phyloP scores from a whole-genome alignment of 2,329 filamentous ascomycete genomes.

The Ophiostoma angusticollis region DNA sequence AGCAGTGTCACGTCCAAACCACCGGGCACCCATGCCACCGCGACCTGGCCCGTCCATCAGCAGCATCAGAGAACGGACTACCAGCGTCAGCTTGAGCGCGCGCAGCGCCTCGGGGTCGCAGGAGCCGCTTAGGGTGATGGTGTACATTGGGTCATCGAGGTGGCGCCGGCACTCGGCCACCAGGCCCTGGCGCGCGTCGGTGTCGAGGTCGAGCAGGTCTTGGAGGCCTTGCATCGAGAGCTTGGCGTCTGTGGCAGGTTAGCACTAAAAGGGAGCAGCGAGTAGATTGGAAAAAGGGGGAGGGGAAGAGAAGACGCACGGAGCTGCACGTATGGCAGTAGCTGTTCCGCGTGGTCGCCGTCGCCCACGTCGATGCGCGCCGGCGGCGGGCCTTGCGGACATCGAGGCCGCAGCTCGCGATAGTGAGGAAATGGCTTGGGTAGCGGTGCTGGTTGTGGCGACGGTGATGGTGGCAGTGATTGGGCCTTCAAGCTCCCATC shows the following conservation, averaged over 20 bases:
- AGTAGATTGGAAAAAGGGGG: neutral
- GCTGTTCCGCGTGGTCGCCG: conserved; percentile 7
- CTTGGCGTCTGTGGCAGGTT: conserved; percentile 5
- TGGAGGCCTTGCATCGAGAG: conserved; percentile 6
- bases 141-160: conserved; percentile 5
- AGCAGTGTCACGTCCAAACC: conserved; percentile 4
- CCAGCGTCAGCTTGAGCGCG: conserved; percentile 7
- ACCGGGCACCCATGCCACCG: conserved; percentile 8
- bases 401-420: conserved; percentile 13
- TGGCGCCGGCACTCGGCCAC: conserved; percentile 4
- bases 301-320: neutral
- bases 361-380: conserved; percentile 9
- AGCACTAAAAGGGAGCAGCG: neutral
- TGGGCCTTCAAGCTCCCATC: neutral
- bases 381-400: conserved; percentile 10
- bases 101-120: conserved; percentile 9
- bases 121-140: conserved; percentile 5
- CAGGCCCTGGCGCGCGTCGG: neutral
- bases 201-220: conserved; percentile 7
- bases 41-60: conserved; percentile 3
- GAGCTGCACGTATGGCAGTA: conserved; percentile 13
- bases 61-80: conserved; percentile 7
- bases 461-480: neutral
- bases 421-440: conserved; percentile 9
- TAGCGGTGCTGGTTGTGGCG: neutral